phyloP scores from a whole-genome alignment of 306 rosid genomes.

The Vicia villosa region DNA sequence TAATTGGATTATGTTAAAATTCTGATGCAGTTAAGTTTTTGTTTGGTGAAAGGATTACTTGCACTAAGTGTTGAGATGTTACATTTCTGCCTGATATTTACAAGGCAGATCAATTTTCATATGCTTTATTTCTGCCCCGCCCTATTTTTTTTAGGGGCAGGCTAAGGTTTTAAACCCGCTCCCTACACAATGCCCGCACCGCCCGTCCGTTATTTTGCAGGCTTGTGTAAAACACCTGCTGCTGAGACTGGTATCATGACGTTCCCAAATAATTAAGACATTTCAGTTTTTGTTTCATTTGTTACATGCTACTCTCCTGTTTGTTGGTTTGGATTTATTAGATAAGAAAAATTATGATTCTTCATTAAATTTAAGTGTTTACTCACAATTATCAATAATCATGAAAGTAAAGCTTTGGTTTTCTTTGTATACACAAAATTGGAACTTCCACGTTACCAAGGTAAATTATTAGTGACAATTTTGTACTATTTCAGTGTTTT shows the following conservation, averaged over 20 bases:
- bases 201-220: too few species aligned
- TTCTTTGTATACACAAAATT: neutral
- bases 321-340: constrained; percentile 39
- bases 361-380: constrained; percentile 36
- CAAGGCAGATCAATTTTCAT: too few species aligned
- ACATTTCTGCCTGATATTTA: too few species aligned
- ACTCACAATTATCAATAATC: constrained; percentile 33
- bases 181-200: too few species aligned
- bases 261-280: constrained; percentile 51
- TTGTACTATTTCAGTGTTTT: neutral
- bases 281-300: constrained; percentile 28
- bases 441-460: constrained; percentile 18
- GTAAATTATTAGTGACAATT: constrained; percentile 1
- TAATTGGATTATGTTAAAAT: too few species aligned
- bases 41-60: too few species aligned
- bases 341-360: constrained; percentile 33
- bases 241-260: constrained; percentile 51
- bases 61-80: too few species aligned
- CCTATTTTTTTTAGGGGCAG: too few species aligned
- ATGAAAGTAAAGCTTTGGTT: neutral
- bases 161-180: too few species aligned
- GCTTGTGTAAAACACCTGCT: constrained; percentile 63
- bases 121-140: too few species aligned
- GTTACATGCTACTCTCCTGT: constrained; percentile 33
- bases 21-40: too few species aligned